Percentiles rank a stretch among this genome's conserved stretches.
Evolutionary conservation across 768 basidiomycete genomes (phyloP).

Genomic region (Hydnomerulius pinastri): DNA sequence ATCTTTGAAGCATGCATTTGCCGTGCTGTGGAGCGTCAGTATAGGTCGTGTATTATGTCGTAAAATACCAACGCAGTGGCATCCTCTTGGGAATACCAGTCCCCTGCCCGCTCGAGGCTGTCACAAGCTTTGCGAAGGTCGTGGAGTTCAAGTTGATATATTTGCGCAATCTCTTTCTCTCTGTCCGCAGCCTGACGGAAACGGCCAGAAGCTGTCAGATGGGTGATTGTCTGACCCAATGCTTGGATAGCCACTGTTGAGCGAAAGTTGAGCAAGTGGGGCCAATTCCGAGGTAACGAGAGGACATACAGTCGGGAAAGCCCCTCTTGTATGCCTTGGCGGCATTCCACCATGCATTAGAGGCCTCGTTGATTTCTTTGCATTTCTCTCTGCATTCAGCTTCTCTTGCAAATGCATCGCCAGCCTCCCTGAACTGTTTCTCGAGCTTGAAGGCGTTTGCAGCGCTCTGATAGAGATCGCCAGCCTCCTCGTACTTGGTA

Average conservation of each 20-base stretch:
- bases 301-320: conserved; percentile 73
- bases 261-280: conserved; percentile 12
- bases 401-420: conserved; percentile 89
- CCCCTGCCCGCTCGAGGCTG: conserved; percentile 87
- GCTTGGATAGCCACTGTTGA: conserved; percentile 84
- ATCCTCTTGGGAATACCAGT: conserved; percentile 99
- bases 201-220: conserved; percentile 81
- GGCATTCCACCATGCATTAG: conserved; percentile 98
- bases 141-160: conserved; percentile 80
- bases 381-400: conserved; percentile 92
- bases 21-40: conserved; percentile 62
- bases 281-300: not conserved
- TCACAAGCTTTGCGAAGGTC: conserved; percentile 88
- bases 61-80: conserved; percentile 77
- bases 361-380: conserved; percentile 90
- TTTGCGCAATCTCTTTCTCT: conserved; percentile 96
- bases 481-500: conserved; percentile 92
- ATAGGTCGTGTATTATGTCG: not conserved
- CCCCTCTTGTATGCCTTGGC: conserved; percentile 94
- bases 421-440: conserved; percentile 88
- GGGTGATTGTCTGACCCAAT: conserved; percentile 78
- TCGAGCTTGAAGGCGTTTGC: conserved; percentile 93
- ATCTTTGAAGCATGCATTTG: conserved; percentile 94
- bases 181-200: conserved; percentile 98
- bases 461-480: conserved; percentile 92